Evolutionary conservation across 495 filamentous ascomycete species (phyloP).

Genomic region (Pseudevernia furfuracea): DNA sequence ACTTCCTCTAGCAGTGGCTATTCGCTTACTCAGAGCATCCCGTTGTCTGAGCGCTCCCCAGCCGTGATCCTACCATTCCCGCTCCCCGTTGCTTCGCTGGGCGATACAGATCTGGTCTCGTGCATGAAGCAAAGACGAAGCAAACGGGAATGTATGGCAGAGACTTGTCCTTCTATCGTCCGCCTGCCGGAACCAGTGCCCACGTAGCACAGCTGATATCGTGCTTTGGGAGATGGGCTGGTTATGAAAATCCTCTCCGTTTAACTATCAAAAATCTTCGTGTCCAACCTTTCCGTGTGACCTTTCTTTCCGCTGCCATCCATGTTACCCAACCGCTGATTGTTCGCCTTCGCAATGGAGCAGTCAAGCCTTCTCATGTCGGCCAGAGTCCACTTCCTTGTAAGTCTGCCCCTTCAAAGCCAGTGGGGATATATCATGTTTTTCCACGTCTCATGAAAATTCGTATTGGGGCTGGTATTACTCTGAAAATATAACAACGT

Average conservation of each 20-base stretch:
- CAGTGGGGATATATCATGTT: not conserved
- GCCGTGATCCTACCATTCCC: conserved; percentile 9
- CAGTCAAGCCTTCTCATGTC: conserved; percentile 44
- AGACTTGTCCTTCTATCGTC: conserved; percentile 16
- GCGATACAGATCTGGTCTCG: not conserved
- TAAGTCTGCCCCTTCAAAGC: conserved; percentile 29
- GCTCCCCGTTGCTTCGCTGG: conserved; percentile 9
- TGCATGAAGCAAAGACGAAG: conserved; percentile 18
- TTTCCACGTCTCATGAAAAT: not conserved
- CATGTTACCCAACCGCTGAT: conserved; percentile 17
- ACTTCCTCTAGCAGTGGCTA: conserved; percentile 1
- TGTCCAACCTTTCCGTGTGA: not conserved
- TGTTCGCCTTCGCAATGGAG: conserved; percentile 34
- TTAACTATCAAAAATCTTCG: not conserved
- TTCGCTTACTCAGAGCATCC: conserved; percentile 13
- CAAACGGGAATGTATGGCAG: conserved; percentile 12
- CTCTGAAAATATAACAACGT: conserved; percentile 1
- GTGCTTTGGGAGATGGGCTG: too few species aligned
- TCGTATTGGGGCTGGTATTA: not conserved
- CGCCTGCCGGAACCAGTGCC: conserved; percentile 2
- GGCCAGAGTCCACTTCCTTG: conserved; percentile 50
- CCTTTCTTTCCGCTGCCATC: not conserved
- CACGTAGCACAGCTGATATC: not conserved
- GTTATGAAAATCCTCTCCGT: not conserved
- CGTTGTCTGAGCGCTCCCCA: conserved; percentile 14